Conservation (phyloP, 208 protist species). For the Trypanosoma brucei region DNA sequence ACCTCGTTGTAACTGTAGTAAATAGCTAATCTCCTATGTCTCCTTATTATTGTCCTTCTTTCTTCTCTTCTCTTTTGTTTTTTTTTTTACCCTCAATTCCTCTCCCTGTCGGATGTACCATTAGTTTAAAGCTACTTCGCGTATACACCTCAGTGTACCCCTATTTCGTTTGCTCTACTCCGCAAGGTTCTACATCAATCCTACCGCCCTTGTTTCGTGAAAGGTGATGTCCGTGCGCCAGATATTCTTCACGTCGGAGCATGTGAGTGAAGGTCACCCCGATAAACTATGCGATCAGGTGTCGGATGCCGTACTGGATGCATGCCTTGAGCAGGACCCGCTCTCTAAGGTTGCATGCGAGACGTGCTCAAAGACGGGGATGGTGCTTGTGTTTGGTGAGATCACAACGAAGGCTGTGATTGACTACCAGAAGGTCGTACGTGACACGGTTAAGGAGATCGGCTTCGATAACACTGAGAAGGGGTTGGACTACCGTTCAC, state of each 20-base stretch:
- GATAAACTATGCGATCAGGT: slow-evolving; percentile 8
- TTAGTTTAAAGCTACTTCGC: too few species aligned
- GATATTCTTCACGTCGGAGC: slow-evolving; percentile 5
- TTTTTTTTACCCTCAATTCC: slow-evolving; percentile 4
- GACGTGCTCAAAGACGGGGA: slow-evolving; percentile 5
- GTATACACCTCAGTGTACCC: too few species aligned
- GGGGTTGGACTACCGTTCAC: slow-evolving; percentile 5
- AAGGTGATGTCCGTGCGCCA: slow-evolving; percentile 97
- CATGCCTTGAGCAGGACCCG: slow-evolving; percentile 7
- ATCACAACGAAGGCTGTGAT: slow-evolving; percentile 51
- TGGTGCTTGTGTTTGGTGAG: slow-evolving; percentile 6
- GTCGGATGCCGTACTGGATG: slow-evolving; percentile 1
- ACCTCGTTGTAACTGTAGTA: too few species aligned
- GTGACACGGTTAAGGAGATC: slow-evolving; percentile 93
- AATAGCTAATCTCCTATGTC: slow-evolving; percentile 2
- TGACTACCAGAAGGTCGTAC: slow-evolving; percentile 92
- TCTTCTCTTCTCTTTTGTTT: background rate
- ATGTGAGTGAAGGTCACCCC: slow-evolving; percentile 7
- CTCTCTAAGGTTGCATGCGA: slow-evolving; percentile 7
- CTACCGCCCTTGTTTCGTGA: slow-evolving; percentile 53
- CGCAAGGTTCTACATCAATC: too few species aligned
- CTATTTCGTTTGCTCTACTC: too few species aligned
- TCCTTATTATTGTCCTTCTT: slow-evolving; percentile 12
- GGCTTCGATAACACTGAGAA: slow-evolving; percentile 6
- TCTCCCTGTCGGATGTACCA: background rate